Conservation (phyloP, 441 rosid genomes). For the Pelargonium cotyledonis region DNA sequence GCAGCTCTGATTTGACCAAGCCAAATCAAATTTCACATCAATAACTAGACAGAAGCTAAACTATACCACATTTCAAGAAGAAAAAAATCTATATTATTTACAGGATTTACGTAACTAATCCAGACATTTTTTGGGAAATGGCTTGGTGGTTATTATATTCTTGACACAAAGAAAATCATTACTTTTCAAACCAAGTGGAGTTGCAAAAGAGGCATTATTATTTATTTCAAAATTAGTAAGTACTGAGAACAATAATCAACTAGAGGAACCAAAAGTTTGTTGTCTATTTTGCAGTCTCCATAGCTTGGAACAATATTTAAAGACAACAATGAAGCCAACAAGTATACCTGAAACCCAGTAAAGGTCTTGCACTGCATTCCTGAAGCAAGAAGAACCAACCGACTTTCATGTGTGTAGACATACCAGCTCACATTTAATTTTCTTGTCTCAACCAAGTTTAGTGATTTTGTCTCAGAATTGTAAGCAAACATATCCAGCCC, state of each 20-base stretch:
- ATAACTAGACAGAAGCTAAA: neutral
- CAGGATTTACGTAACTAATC: too few species aligned
- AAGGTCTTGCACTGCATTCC: slow-evolving; percentile 93
- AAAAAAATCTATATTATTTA: neutral
- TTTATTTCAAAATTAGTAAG: neutral
- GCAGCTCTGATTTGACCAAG: neutral
- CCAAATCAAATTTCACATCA: neutral
- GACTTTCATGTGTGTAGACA: slow-evolving; percentile 87
- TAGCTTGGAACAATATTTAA: slow-evolving; percentile 2
- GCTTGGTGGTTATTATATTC: neutral
- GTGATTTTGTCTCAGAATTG: slow-evolving; percentile 50
- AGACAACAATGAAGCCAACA: slow-evolving; percentile 13
- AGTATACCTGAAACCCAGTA: slow-evolving; percentile 78
- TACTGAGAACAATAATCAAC: too few species aligned
- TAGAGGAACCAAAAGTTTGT: neutral
- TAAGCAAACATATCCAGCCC: slow-evolving; percentile 81
- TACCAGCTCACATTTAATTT: slow-evolving; percentile 72
- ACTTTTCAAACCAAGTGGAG: neutral
- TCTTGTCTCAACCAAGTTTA: slow-evolving; percentile 74
- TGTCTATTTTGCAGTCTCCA: neutral
- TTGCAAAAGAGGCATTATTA: neutral
- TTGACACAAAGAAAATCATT: neutral
- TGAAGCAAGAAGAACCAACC: slow-evolving; percentile 94
- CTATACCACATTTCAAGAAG: neutral
- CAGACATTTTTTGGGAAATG: too few species aligned